These are phyloP conservation scores for Symbiodinium pilosum DNA, from an alignment of 73 alveolate species.

Conservation along the genomic window DNA sequence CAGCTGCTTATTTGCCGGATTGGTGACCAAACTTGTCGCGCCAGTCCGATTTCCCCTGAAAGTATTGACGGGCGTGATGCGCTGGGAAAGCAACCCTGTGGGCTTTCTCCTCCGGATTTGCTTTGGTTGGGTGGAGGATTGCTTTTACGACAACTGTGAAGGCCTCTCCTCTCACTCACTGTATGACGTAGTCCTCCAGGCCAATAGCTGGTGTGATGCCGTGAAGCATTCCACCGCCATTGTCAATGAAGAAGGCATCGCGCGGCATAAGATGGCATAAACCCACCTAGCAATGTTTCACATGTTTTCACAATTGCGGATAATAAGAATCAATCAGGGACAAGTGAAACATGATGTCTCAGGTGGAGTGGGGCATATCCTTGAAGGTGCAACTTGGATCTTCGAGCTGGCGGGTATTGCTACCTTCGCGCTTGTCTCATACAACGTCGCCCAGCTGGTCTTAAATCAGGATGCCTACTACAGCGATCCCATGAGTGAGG, in stretches of 20 bases:
- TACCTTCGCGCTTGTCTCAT: conserved; percentile 35
- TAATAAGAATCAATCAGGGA: no score
- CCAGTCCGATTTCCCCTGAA: conserved; percentile 73
- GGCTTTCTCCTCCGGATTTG: conserved; percentile 57
- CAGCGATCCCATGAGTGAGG: conserved; percentile 43
- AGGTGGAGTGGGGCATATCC: conserved; percentile 75
- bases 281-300: no score
- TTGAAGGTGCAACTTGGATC: conserved; percentile 85
- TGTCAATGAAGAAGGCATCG: conserved; percentile 44
- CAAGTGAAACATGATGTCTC: background rate
- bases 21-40: conserved; percentile 35
- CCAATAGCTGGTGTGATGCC: conserved; percentile 66
- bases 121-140: conserved; percentile 62
- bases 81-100: conserved; percentile 13
- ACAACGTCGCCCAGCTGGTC: background rate
- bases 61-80: conserved; percentile 58
- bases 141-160: conserved; percentile 72
- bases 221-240: conserved; percentile 63
- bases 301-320: no score
- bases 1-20: conserved; percentile 50
- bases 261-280: no score
- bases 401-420: conserved; percentile 76
- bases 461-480: background rate
- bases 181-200: conserved; percentile 45
- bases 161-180: conserved; percentile 74